Evolutionary conservation across 768 basidiomycete genomes (phyloP).

Genomic region (Boletus sp.): DNA sequence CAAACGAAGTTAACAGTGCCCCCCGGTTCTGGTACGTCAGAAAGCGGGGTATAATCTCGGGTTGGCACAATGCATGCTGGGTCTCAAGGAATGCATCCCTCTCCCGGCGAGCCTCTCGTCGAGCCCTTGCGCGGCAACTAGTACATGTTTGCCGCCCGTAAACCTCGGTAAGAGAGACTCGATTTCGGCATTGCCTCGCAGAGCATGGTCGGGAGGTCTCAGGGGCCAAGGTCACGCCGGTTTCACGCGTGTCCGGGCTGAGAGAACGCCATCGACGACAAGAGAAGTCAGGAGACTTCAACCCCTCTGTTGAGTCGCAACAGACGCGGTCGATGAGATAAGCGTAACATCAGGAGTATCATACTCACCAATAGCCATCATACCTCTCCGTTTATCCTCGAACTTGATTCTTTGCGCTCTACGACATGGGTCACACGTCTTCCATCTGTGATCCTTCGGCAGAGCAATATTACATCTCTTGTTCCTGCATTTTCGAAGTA

Average conservation of each 20-base stretch:
- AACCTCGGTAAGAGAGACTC: constrained; percentile 35
- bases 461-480: constrained; percentile 35
- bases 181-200: constrained; percentile 31
- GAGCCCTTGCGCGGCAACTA: constrained; percentile 32
- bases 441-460: constrained; percentile 36
- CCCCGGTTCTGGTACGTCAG: constrained; percentile 20
- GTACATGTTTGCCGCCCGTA: constrained; percentile 42
- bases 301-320: background rate
- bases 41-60: constrained; percentile 12
- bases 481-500: constrained; percentile 31
- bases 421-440: constrained; percentile 43
- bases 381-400: constrained; percentile 9
- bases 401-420: constrained; percentile 30
- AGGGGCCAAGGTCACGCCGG: background rate
- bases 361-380: constrained; percentile 9
- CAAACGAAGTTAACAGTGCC: constrained; percentile 13
- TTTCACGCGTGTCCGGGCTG: background rate
- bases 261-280: constrained; percentile 7
- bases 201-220: constrained; percentile 39
- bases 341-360: background rate
- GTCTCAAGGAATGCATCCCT: background rate
- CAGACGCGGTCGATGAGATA: constrained; percentile 15
- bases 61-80: no score
- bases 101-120: constrained; percentile 2
- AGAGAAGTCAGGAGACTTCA: background rate